Percentiles rank a stretch among this genome's conserved stretches.
Conservation (phyloP, 2,329 filamentous ascomycete species). For the Monosporascus cannonballus region DNA sequence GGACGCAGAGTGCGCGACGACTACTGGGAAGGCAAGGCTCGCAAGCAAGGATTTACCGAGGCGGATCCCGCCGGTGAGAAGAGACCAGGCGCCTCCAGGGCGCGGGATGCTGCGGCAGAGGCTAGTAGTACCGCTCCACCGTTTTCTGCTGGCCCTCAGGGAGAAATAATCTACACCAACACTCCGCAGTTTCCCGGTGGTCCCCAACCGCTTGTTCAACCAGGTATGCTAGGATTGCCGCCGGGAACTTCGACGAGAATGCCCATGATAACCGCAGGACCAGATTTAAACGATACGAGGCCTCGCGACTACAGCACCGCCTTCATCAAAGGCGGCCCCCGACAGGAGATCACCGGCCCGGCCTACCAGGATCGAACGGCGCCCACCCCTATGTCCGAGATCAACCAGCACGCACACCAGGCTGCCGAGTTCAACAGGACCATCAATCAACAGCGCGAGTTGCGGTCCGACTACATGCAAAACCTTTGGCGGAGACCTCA, state of each 20-base stretch:
- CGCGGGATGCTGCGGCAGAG: constrained; percentile 72
- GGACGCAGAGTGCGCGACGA: constrained; percentile 91
- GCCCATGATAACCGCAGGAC: constrained; percentile 76
- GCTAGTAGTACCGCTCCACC: constrained; percentile 54
- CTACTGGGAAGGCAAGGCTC: constrained; percentile 96
- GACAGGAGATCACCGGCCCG: constrained; percentile 83
- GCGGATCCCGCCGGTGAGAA: constrained; percentile 95
- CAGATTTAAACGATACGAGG: constrained; percentile 71
- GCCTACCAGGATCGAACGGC: constrained; percentile 84
- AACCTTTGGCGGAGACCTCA: constrained; percentile 78
- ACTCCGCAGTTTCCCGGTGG: constrained; percentile 61
- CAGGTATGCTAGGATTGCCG: constrained; percentile 62
- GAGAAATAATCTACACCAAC: constrained; percentile 85
- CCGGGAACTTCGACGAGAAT: constrained; percentile 64
- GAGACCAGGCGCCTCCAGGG: constrained; percentile 84
- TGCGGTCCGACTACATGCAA: constrained; percentile 74
- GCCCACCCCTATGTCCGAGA: constrained; percentile 67
- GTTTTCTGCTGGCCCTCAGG: constrained; percentile 62
- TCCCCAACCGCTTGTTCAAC: constrained; percentile 62
- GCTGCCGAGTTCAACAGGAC: constrained; percentile 87
- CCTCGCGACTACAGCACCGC: constrained; percentile 70
- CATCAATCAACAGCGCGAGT: constrained; percentile 71
- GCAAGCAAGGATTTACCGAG: constrained; percentile 97
- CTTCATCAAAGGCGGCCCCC: constrained; percentile 69
- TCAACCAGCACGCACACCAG: constrained; percentile 80